These are phyloP conservation scores for Scytalidium sp. DNA, from an alignment of 2,329 filamentous ascomycete species.

Conservation along the genomic window DNA sequence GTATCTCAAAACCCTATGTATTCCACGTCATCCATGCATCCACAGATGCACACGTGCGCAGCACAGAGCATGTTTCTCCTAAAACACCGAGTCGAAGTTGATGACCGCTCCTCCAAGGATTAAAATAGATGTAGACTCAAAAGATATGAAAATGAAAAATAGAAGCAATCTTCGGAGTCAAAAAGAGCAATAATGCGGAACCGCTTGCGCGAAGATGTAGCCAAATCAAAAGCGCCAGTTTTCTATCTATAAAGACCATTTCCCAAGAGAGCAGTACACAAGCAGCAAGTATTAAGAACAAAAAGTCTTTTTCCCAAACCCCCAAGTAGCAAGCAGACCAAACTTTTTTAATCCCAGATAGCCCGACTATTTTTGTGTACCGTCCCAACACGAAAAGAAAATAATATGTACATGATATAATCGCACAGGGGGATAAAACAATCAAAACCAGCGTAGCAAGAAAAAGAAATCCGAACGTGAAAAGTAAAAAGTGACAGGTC, in stretches of 20 bases:
- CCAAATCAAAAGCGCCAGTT: constrained; percentile 4
- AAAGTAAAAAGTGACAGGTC: neutral
- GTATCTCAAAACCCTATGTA: neutral
- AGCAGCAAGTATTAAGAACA: constrained; percentile 10
- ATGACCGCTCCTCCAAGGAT: too few relatives aligned
- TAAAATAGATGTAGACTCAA: too few relatives aligned
- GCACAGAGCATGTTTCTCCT: neutral
- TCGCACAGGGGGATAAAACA: neutral
- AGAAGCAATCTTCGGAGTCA: neutral
- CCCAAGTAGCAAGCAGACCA: neutral
- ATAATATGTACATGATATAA: constrained; percentile 1
- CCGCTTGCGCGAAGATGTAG: neutral
- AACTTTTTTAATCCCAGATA: constrained; percentile 12
- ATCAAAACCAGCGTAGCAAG: neutral
- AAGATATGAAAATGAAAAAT: too few relatives aligned
- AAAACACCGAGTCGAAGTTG: too few relatives aligned
- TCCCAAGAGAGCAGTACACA: neutral
- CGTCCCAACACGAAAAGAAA: constrained; percentile 6
- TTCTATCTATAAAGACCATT: neutral
- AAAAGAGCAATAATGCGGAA: neutral
- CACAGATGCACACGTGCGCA: neutral
- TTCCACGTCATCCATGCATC: neutral
- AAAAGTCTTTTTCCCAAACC: constrained; percentile 20
- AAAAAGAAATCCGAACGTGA: neutral
- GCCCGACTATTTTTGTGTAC: constrained; percentile 18